Base-by-base conservation (phyloP, 2,329 filamentous ascomycete genomes). In the Ophiostoma piceae region DNA sequence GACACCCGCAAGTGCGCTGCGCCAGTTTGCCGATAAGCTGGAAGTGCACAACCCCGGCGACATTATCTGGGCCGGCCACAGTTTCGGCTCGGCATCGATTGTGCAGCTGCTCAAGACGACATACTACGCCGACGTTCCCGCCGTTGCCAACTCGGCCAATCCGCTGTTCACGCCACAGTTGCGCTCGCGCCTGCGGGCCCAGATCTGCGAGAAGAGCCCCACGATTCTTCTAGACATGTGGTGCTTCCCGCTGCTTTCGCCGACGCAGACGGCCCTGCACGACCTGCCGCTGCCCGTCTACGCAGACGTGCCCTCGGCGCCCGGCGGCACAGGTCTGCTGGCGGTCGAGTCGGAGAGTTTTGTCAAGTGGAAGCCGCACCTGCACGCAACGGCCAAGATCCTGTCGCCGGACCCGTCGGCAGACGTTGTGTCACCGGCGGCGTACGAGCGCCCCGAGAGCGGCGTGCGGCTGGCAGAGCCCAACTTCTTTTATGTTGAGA, bases 91-190 rank as follows among this genome's bases (percentile, higher is more conserved):
- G 0, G 85, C 91, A 0, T 92, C 90, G 0, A 82, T 87, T 26
- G 84, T 90, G 1, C 92, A 96, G 76, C 85, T 96, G 69, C 80
- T 94, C 67, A 96, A 96, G 80, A 90, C 87, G 68, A 87, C 90
- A 12, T 94, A 89, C 81, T 92, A 93, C 79, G 83, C 84, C 14
- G 80, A 79, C 54, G 75, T 79, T 1, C 79, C 84, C 0, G 80
- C 82, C 16, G 77, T 87, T 1, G 77, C 79, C 6, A 75, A 77
- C 39, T 84, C 85, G 72, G 80, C 82, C 67, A 81, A 81, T 35
- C 86, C 89, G 0, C 81, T 94, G 0, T 92, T 89, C 77, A 79
- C 78, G 0, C 90, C 91, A 0, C 78, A 79, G 1, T 76, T 80
- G 6, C 79, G 82, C 65, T 89, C 87, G 0, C 79, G 81, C 0